phyloP scores from a whole-genome alignment of 148 eudicot genomes.

The Diospyros lotus region DNA sequence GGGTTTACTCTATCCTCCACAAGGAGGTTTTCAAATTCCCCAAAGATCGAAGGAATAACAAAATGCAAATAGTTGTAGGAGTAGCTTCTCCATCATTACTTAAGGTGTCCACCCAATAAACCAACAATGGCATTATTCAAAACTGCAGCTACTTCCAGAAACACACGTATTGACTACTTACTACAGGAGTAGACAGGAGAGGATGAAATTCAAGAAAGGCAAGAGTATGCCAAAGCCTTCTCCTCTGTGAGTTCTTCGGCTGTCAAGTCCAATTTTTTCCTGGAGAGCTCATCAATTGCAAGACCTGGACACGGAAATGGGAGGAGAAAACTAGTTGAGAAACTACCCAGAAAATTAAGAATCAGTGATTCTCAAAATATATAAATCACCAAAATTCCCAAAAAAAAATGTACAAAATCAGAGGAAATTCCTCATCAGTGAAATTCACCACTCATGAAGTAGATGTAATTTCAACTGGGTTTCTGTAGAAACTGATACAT shows the following conservation, averaged over 20 bases:
- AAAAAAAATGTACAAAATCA: no score
- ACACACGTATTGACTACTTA: slow-evolving; percentile 15
- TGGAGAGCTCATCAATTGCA: slow-evolving; percentile 73
- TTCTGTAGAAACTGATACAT: no score
- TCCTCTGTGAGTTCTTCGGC: slow-evolving; percentile 90
- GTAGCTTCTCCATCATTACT: slow-evolving; percentile 25
- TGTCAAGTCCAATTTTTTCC: slow-evolving; percentile 92
- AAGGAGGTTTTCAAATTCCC: no score
- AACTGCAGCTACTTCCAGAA: slow-evolving; percentile 31
- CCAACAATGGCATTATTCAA: slow-evolving; percentile 50
- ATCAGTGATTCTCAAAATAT: not conserved
- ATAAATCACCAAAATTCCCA: not conserved
- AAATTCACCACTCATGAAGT: no score
- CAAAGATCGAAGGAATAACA: no score
- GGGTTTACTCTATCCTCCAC: no score
- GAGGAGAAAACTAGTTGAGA: slow-evolving; percentile 8
- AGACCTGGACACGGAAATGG: slow-evolving; percentile 43
- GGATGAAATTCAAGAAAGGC: slow-evolving; percentile 43
- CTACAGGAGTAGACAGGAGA: not conserved
- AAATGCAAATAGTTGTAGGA: not conserved
- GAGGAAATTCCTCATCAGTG: no score
- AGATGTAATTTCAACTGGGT: no score
- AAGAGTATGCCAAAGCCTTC: slow-evolving; percentile 85
- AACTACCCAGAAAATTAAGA: slow-evolving; percentile 6
- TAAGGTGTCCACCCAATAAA: slow-evolving; percentile 13